Evolutionary conservation across 148 eudicot species (phyloP).

Genomic region (Chenopodium formosanum): DNA sequence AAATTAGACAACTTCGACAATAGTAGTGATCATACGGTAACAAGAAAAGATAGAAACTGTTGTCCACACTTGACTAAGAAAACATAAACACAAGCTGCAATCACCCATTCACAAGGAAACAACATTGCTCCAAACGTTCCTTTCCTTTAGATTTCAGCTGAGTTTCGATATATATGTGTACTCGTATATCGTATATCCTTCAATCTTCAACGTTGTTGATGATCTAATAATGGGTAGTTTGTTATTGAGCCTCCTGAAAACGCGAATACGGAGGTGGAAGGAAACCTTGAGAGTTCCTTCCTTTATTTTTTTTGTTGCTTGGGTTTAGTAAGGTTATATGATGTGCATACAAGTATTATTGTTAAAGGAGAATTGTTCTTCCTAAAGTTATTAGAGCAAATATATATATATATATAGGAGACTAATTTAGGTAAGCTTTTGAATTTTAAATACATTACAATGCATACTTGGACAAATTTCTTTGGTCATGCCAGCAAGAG

Average conservation of each 20-base stretch:
- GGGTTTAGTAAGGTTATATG: background rate
- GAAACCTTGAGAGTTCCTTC: background rate
- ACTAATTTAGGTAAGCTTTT: conserved; percentile 1
- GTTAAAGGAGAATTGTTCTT: background rate
- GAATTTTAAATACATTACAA: background rate
- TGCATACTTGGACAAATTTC: too few species aligned
- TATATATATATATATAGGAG: conserved; percentile 2
- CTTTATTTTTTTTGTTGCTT: too few species aligned
- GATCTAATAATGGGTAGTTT: background rate
- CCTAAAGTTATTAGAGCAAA: background rate
- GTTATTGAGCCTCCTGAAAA: background rate
- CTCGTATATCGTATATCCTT: background rate
- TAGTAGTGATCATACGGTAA: background rate
- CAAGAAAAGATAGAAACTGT: conserved; percentile 15
- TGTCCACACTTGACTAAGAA: conserved; percentile 12
- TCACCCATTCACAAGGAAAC: conserved; percentile 17
- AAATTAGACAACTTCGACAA: background rate
- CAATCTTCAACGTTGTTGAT: background rate
- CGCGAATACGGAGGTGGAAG: background rate
- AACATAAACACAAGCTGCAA: conserved; percentile 15
- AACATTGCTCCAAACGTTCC: background rate
- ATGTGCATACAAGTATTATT: background rate
- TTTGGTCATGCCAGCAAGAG: background rate
- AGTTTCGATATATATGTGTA: background rate
- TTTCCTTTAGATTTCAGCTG: background rate